A percentile compares a stretch with the other conserved stretches of the same genome.
Evolutionary conservation across 768 basidiomycete species (phyloP).

Genomic region (Podaxis sp.): DNA sequence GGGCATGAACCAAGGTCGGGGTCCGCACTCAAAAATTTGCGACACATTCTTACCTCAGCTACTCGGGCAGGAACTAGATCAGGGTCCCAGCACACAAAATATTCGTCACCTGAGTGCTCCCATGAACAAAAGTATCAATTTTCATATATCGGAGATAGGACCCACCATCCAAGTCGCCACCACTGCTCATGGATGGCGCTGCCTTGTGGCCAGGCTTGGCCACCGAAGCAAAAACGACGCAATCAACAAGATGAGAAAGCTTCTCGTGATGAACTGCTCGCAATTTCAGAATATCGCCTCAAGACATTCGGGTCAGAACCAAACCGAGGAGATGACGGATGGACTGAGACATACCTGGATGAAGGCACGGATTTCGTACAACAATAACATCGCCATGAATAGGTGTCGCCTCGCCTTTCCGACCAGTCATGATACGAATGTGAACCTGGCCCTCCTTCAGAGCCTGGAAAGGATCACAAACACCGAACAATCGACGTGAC

Average conservation of each 20-base stretch:
- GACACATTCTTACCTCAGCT: slow-evolving; percentile 42
- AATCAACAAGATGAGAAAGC: slow-evolving; percentile 61
- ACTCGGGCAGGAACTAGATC: slow-evolving; percentile 58
- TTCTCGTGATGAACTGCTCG: slow-evolving; percentile 52
- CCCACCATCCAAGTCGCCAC: slow-evolving; percentile 61
- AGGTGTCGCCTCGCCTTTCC: slow-evolving; percentile 52
- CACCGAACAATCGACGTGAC: slow-evolving; percentile 62
- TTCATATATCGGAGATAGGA: background rate
- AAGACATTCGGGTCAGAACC: background rate
- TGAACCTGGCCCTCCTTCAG: slow-evolving; percentile 65
- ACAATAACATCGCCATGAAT: slow-evolving; percentile 64
- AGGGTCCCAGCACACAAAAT: slow-evolving; percentile 69
- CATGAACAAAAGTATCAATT: background rate
- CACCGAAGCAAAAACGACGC: slow-evolving; percentile 64
- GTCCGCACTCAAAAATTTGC: background rate
- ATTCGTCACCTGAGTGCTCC: slow-evolving; percentile 51
- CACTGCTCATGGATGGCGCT: slow-evolving; percentile 70
- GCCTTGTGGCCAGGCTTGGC: slow-evolving; percentile 56
- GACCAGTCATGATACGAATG: slow-evolving; percentile 52
- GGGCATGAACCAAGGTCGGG: background rate
- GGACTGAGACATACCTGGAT: slow-evolving; percentile 46
- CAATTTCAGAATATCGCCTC: slow-evolving; percentile 66
- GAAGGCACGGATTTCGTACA: slow-evolving; percentile 68
- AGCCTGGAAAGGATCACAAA: slow-evolving; percentile 66
- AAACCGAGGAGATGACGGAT: background rate